A percentile compares a stretch with the other conserved stretches of the same genome.
Conservation (phyloP, 805 yeast genomes). For the Pichia exigua region DNA sequence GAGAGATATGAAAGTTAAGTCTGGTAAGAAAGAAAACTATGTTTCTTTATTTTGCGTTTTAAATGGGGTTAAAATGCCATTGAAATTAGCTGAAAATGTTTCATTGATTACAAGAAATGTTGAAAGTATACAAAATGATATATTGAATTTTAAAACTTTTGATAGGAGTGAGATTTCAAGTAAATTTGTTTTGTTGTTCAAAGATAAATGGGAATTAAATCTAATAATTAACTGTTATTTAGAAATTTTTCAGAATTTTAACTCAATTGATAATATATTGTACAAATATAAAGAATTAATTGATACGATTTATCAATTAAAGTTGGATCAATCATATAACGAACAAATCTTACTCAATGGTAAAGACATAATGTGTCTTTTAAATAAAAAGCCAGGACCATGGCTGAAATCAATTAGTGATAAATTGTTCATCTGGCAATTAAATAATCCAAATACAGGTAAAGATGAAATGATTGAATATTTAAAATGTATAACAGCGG, state of each 20-base stretch:
- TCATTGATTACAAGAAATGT: conserved; percentile 35
- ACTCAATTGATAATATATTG: conserved; percentile 16
- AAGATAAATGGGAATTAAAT: conserved; percentile 42
- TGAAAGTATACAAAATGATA: conserved; percentile 18
- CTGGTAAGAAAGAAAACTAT: conserved; percentile 21
- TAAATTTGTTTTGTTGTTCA: conserved; percentile 43
- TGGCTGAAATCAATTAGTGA: conserved; percentile 65
- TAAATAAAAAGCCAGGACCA: conserved; percentile 70
- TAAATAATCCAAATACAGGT: conserved; percentile 56
- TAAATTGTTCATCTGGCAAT: conserved; percentile 62
- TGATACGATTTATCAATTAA: conserved; percentile 24
- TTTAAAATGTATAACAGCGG: conserved; percentile 14
- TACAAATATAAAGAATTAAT: conserved; percentile 29
- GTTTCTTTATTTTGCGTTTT: conserved; percentile 47
- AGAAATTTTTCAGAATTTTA: conserved; percentile 11
- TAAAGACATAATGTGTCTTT: conserved; percentile 45
- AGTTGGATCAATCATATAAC: conserved; percentile 36
- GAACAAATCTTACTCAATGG: conserved; percentile 72
- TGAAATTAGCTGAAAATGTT: conserved; percentile 44
- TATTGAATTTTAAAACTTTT: conserved; percentile 18
- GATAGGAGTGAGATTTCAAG: conserved; percentile 55
- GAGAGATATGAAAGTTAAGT: conserved; percentile 28
- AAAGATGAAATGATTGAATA: conserved; percentile 49
- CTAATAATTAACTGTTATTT: conserved; percentile 16
- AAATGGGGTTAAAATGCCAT: conserved; percentile 65